phyloP scores from a whole-genome alignment of 1,284 basidiomycete genomes.

The Irpex sp. region DNA sequence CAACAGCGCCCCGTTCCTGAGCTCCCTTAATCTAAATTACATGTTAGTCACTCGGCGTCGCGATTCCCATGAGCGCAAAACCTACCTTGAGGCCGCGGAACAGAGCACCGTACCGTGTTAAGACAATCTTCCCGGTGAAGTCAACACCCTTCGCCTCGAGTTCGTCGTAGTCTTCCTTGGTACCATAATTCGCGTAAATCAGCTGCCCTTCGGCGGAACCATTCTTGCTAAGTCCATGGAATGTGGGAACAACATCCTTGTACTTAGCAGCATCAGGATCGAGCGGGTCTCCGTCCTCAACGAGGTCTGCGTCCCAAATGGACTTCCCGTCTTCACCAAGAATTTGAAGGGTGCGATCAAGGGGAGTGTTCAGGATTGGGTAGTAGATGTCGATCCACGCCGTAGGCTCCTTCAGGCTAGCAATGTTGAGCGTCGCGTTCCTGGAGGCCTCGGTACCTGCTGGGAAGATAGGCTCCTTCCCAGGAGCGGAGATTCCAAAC shows the following conservation, averaged over 20 bases:
- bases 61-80: neutral
- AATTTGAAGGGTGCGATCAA: conserved; percentile 60
- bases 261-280: conserved; percentile 66
- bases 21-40: conserved; percentile 67
- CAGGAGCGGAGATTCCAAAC: conserved; percentile 46
- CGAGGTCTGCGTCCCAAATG: conserved; percentile 66
- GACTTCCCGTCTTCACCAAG: conserved; percentile 48
- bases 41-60: neutral
- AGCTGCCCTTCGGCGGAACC: conserved; percentile 68
- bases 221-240: conserved; percentile 66
- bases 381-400: conserved; percentile 85
- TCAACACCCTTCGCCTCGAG: conserved; percentile 55
- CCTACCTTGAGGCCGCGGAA: conserved; percentile 83
- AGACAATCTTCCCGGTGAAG: conserved; percentile 78
- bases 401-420: conserved; percentile 42
- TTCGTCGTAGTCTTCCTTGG: conserved; percentile 49
- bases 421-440: conserved; percentile 55
- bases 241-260: conserved; percentile 54
- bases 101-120: conserved; percentile 76
- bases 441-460: conserved; percentile 66
- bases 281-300: conserved; percentile 62
- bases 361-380: conserved; percentile 77
- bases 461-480: conserved; percentile 51
- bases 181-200: conserved; percentile 83
- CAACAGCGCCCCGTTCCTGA: conserved; percentile 77